Conservation (phyloP, 2,329 filamentous ascomycete species). For the Talaromyces rugulosus region DNA sequence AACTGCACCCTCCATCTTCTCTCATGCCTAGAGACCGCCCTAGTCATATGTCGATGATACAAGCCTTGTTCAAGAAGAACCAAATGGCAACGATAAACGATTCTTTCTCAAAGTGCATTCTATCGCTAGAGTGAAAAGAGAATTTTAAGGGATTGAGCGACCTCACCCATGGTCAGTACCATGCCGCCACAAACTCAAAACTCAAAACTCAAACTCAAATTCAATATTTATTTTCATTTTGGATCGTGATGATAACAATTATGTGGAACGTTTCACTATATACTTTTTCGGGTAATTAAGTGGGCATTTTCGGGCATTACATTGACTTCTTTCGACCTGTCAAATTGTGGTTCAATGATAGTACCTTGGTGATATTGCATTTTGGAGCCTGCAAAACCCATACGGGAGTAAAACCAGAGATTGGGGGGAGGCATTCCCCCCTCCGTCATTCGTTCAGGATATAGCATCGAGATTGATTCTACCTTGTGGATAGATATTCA, state of each 20-base stretch:
- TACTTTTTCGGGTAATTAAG: background rate
- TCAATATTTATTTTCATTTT: background rate
- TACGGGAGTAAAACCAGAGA: background rate
- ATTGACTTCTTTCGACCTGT: background rate
- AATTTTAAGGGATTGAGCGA: background rate
- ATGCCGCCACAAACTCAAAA: background rate
- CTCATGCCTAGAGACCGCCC: background rate
- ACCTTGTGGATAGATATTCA: slow-evolving; percentile 2
- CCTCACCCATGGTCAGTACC: background rate
- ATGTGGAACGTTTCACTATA: background rate
- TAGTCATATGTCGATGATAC: background rate
- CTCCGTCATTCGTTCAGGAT: background rate
- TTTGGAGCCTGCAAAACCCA: background rate
- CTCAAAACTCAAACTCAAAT: background rate
- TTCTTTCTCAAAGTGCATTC: background rate
- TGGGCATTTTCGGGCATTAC: background rate
- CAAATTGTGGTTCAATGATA: background rate
- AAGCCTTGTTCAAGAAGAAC: background rate
- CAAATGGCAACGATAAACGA: background rate
- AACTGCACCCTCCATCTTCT: background rate
- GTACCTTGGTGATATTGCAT: background rate
- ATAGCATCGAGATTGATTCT: background rate
- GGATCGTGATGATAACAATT: background rate
- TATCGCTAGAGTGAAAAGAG: background rate
- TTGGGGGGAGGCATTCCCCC: background rate